Evolutionary conservation across 495 filamentous ascomycete species (phyloP).

Genomic region (Entonaema liquescens): DNA sequence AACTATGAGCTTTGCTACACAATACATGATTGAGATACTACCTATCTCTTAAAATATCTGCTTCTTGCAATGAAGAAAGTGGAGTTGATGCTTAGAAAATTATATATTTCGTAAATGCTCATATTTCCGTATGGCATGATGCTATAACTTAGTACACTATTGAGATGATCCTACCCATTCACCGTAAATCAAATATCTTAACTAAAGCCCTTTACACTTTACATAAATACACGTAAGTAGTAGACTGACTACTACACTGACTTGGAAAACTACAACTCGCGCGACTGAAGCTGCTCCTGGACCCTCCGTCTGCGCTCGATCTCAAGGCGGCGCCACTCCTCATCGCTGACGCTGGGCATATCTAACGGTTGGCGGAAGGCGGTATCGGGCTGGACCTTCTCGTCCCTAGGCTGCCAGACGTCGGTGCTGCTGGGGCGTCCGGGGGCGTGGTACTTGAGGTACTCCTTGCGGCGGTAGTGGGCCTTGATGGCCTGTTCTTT

Average conservation of each 20-base stretch:
- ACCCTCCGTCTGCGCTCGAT: slow-evolving; percentile 58
- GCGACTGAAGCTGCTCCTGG: slow-evolving; percentile 36
- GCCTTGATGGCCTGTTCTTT: slow-evolving; percentile 68
- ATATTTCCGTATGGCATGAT: not conserved
- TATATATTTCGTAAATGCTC: not conserved
- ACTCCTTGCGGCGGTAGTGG: slow-evolving; percentile 73
- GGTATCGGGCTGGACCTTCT: slow-evolving; percentile 53
- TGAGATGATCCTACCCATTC: not conserved
- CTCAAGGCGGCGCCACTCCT: slow-evolving; percentile 64
- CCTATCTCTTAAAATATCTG: too few species aligned
- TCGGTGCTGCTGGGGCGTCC: slow-evolving; percentile 81
- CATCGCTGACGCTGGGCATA: slow-evolving; percentile 66
- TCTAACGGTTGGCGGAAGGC: slow-evolving; percentile 57
- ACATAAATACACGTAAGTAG: not conserved
- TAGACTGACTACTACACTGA: not conserved
- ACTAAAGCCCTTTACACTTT: not conserved
- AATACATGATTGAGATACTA: not conserved
- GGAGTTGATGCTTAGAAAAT: too few species aligned
- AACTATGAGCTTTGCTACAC: not conserved
- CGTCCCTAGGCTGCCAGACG: slow-evolving; percentile 79
- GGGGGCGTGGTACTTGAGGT: slow-evolving; percentile 73
- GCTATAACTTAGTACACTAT: not conserved
- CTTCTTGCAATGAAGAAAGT: too few species aligned
- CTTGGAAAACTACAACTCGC: slow-evolving; percentile 17
- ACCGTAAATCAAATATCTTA: not conserved